Evolutionary conservation across 768 basidiomycete species (phyloP).

Genomic region (Pulveroboletus ravenelii): DNA sequence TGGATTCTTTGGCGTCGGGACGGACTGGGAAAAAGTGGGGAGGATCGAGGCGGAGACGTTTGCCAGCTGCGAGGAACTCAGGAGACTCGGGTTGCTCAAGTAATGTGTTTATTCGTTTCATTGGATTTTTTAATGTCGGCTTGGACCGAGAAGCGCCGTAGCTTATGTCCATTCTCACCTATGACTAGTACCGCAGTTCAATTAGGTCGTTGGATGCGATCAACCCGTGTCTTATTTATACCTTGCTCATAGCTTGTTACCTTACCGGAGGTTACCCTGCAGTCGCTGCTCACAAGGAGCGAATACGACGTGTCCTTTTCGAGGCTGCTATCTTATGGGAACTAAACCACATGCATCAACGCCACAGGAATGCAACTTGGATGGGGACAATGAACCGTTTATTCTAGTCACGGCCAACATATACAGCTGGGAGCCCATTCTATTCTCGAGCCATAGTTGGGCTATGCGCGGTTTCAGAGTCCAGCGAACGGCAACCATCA

Average conservation of each 20-base stretch:
- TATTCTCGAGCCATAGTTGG: not conserved
- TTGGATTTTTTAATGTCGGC: constrained; percentile 8
- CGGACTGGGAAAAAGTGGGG: constrained; percentile 87
- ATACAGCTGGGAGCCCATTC: constrained; percentile 10
- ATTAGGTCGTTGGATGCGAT: not conserved
- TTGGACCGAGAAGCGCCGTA: constrained; percentile 3
- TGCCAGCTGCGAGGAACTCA: constrained; percentile 75
- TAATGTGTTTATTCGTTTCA: constrained; percentile 21
- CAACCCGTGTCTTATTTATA: constrained; percentile 28
- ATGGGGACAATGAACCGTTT: constrained; percentile 1
- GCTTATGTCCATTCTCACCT: constrained; percentile 9
- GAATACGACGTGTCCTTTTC: not conserved
- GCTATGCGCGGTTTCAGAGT: too few relatives aligned
- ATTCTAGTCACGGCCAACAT: constrained; percentile 10
- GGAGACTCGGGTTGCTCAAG: constrained; percentile 51
- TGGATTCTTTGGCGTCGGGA: constrained; percentile 88
- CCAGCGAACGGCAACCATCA: not conserved
- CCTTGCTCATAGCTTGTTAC: constrained; percentile 5
- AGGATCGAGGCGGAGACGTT: constrained; percentile 66
- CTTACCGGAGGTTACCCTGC: not conserved
- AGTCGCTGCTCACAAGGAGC: not conserved
- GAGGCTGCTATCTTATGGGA: not conserved
- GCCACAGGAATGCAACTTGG: constrained; percentile 17
- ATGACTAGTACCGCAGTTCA: not conserved
- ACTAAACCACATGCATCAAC: not conserved